Evolutionary conservation across 2,329 filamentous ascomycete genomes (phyloP).

Genomic region (Aureobasidium uvarum): DNA sequence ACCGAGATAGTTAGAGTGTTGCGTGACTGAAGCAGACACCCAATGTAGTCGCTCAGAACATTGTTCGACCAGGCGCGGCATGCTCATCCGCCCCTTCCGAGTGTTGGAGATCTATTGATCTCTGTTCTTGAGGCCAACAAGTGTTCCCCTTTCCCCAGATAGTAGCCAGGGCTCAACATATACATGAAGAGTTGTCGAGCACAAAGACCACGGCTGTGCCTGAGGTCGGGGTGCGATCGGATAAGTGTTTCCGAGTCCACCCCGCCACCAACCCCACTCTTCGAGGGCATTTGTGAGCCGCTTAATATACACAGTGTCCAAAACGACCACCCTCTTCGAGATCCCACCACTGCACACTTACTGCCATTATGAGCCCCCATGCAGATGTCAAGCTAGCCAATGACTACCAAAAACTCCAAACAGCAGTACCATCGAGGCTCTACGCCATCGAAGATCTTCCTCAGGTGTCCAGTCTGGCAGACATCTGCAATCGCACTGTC

Average conservation of each 20-base stretch:
- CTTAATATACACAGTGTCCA: not conserved
- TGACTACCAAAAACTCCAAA: not conserved
- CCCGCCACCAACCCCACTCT: not conserved
- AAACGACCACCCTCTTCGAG: not conserved
- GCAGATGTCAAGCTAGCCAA: not conserved
- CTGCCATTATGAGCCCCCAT: not conserved
- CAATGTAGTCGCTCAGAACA: no score
- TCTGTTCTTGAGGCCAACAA: not conserved
- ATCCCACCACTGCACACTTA: not conserved
- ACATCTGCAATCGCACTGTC: constrained; percentile 29
- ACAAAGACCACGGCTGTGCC: not conserved
- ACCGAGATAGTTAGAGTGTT: no score
- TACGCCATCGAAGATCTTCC: not conserved
- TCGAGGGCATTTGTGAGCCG: not conserved
- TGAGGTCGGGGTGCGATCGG: not conserved
- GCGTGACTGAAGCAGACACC: no score
- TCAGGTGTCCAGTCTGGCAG: not conserved
- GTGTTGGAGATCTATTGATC: no score
- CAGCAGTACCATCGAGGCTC: not conserved
- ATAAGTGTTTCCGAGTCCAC: not conserved
- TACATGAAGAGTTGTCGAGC: not conserved
- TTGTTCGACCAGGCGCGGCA: no score
- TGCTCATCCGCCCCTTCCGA: no score
- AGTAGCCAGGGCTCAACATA: not conserved
- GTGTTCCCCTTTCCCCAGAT: not conserved